Evolutionary conservation across 2,329 filamentous ascomycete species (phyloP).

Genomic region (Ophiostoma quercus): DNA sequence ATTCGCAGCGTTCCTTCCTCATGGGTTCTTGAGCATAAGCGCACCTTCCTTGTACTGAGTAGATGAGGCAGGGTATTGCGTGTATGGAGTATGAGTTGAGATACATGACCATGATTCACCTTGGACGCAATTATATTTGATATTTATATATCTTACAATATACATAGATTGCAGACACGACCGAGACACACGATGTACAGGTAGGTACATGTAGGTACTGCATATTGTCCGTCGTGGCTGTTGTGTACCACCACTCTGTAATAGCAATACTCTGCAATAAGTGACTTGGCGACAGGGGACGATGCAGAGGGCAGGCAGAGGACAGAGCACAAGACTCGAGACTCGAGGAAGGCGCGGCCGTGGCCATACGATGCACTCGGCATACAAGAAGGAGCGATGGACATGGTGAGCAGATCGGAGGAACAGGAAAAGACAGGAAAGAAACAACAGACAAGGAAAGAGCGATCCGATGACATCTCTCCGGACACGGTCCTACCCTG

Average conservation of each 20-base stretch:
- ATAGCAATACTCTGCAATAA: neutral
- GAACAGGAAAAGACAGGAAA: neutral
- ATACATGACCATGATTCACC: neutral
- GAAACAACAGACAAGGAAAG: neutral
- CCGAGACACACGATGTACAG: neutral
- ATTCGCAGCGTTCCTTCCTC: neutral
- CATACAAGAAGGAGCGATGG: neutral
- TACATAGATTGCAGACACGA: neutral
- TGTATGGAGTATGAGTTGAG: neutral
- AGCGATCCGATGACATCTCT: slow-evolving; percentile 1
- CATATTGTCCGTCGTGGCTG: slow-evolving; percentile 14
- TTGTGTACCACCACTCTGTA: neutral
- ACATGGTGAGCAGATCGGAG: neutral
- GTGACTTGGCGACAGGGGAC: neutral
- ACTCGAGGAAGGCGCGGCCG: slow-evolving; percentile 15
- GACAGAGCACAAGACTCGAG: neutral
- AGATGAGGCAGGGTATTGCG: neutral
- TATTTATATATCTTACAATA: neutral
- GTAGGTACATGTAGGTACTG: neutral
- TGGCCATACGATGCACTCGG: neutral
- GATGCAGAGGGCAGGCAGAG: neutral
- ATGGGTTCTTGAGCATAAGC: neutral
- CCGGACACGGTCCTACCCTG: neutral
- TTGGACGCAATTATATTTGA: neutral
- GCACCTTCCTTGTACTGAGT: neutral